Base-by-base conservation (phyloP, 208 protist species). In the Vickermania spadyakhi region DNA sequence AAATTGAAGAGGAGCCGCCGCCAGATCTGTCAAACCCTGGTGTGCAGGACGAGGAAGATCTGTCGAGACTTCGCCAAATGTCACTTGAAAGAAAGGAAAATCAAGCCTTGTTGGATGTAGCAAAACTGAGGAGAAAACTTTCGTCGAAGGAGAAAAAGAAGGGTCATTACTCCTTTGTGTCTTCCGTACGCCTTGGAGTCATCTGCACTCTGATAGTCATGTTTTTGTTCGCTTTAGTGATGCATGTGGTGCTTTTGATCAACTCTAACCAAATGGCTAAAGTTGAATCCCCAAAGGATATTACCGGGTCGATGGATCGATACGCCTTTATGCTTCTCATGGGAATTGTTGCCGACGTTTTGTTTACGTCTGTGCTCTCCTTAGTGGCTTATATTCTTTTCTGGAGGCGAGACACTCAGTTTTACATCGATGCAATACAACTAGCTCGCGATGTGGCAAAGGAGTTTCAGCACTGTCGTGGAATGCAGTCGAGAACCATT, bases 311-410 rank as follows among this genome's bases (percentile, higher is more conserved):
- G 1, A 72, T 82, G 64, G 22, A 41, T 14, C 49, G 18, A 11
- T 50, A 67, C 0, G 25, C 28, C 13, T 77, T 78, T 26, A 64
- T 59, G 25, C 60, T 77, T 29, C 57, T 74, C 53, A 56, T 74
- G 30, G 67, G 58, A 13, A 52, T 79, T 60, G 0, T 71, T 26
- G 22, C 70, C 13, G 63, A 27, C 31, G 64, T 79, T 58, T 14
- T 72, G 13, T 58, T 68, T 36, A 27, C 60, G 3, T 28, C 64
- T 31, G 56, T 58, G 28, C 53, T 27, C n/a, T 42, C 21, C 0
- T n/a, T 56, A 23, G 18, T 61, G 13, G 45, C 57, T 0, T 71
- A 64, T 42, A 3, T 41, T 21, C 0, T 65, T 59, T 23, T 53
- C 14, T 73, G 63, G 64, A 60, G 52, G 22, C 4, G 7, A n/a